Conservation (phyloP, 768 basidiomycete genomes). For the Russula vinacea region DNA sequence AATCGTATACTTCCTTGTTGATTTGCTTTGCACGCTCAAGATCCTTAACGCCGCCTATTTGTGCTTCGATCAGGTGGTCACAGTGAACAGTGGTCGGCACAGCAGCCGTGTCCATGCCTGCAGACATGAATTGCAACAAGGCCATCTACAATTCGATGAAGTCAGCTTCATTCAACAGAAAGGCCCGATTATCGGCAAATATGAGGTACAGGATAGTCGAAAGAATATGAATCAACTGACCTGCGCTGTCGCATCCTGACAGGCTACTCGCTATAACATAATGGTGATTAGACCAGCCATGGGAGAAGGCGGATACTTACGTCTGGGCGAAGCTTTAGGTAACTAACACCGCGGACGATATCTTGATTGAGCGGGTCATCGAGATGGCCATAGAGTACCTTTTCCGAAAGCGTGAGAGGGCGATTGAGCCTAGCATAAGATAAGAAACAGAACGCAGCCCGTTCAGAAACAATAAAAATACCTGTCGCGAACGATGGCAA, state of each 20-base stretch:
- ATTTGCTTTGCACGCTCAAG: slow-evolving; percentile 85
- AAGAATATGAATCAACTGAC: slow-evolving; percentile 15
- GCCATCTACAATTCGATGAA: slow-evolving; percentile 69
- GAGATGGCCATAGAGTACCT: slow-evolving; percentile 96
- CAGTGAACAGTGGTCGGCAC: slow-evolving; percentile 99
- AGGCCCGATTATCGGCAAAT: background rate
- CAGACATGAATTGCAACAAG: slow-evolving; percentile 99
- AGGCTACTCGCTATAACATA: slow-evolving; percentile 67
- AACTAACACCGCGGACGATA: slow-evolving; percentile 86
- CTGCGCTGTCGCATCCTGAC: slow-evolving; percentile 89
- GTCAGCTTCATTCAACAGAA: slow-evolving; percentile 15
- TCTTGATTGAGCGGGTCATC: slow-evolving; percentile 92
- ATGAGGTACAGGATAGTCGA: background rate
- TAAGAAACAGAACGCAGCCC: background rate
- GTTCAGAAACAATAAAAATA: slow-evolving; percentile 33
- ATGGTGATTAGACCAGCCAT: slow-evolving; percentile 19
- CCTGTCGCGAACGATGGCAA: slow-evolving; percentile 82
- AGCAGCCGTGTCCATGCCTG: slow-evolving; percentile 95
- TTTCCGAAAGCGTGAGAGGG: slow-evolving; percentile 91
- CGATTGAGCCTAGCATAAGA: slow-evolving; percentile 63
- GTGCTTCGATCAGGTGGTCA: slow-evolving; percentile 98
- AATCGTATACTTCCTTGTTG: slow-evolving; percentile 99
- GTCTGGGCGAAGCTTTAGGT: slow-evolving; percentile 97
- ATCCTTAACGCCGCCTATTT: slow-evolving; percentile 91
- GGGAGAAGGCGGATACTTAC: slow-evolving; percentile 49